Evolutionary conservation across 345 rosid genomes (phyloP).

Genomic region (Pistacia atlantica): DNA sequence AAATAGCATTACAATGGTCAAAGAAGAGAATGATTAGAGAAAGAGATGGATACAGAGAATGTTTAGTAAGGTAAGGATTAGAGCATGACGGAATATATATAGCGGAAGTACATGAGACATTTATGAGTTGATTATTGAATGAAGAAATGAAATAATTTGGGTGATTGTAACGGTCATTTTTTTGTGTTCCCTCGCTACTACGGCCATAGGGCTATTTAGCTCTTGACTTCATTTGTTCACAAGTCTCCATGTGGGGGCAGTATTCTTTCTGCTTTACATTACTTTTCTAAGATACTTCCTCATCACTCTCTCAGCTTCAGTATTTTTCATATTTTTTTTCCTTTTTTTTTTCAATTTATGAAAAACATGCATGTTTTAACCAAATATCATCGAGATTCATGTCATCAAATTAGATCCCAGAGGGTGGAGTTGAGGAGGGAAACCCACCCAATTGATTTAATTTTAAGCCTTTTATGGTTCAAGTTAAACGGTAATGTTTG

Average conservation of each 20-base stretch:
- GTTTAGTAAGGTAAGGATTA: not conserved
- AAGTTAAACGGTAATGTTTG: slow-evolving; percentile 25
- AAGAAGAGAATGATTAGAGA: slow-evolving; percentile 17
- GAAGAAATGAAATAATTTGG: slow-evolving; percentile 1
- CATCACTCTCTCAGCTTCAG: not conserved
- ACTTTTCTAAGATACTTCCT: slow-evolving; percentile 4
- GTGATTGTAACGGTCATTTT: slow-evolving; percentile 47
- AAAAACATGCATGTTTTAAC: too few species aligned
- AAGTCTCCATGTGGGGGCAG: slow-evolving; percentile 28
- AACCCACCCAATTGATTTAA: not conserved
- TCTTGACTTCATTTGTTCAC: slow-evolving; percentile 27
- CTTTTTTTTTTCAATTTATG: too few species aligned
- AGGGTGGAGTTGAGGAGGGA: not conserved
- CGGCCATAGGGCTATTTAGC: slow-evolving; percentile 15
- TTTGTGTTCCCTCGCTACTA: slow-evolving; percentile 17
- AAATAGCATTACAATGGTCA: slow-evolving; percentile 16
- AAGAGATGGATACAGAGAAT: slow-evolving; percentile 8
- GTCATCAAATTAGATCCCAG: not conserved
- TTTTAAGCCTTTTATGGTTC: not conserved
- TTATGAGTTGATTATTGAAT: not conserved
- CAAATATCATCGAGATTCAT: not conserved
- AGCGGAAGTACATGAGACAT: not conserved
- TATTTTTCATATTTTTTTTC: not conserved
- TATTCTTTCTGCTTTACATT: slow-evolving; percentile 15
- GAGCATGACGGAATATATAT: slow-evolving; percentile 5